phyloP scores from a whole-genome alignment of 108 stramenopile genomes.

The Nitzschia sp. region DNA sequence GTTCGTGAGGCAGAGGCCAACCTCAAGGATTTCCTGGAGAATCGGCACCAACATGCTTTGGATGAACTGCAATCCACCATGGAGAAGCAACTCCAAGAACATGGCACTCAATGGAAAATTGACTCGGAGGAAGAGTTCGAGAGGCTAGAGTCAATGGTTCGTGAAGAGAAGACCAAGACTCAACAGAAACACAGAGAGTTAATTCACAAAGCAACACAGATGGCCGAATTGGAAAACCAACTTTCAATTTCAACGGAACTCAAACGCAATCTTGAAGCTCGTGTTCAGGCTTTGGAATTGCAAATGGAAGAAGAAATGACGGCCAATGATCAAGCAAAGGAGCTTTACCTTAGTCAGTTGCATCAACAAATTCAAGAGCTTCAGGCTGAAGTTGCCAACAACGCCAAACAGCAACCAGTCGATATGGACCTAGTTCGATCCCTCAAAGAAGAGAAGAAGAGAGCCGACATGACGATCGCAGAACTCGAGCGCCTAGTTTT shows the following conservation, averaged over 20 bases:
- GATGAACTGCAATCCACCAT: slow-evolving; percentile 13
- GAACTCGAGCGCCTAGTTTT: slow-evolving; percentile 6
- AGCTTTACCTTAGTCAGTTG: slow-evolving; percentile 2
- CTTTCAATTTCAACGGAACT: neutral
- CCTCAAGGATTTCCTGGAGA: slow-evolving; percentile 1
- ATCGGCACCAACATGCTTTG: slow-evolving; percentile 19
- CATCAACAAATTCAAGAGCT: slow-evolving; percentile 20
- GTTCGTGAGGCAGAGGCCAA: slow-evolving; percentile 20
- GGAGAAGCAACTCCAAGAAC: slow-evolving; percentile 30
- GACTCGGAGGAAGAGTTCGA: slow-evolving; percentile 31
- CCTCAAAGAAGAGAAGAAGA: neutral
- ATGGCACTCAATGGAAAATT: slow-evolving; percentile 33
- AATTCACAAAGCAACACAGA: slow-evolving; percentile 7
- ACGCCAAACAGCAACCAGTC: neutral
- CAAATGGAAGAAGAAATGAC: slow-evolving; percentile 1
- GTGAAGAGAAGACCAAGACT: slow-evolving; percentile 26
- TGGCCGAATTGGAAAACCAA: slow-evolving; percentile 14
- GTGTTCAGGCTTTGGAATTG: slow-evolving; percentile 12
- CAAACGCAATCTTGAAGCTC: slow-evolving; percentile 3
- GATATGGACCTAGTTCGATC: neutral
- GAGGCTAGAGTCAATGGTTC: slow-evolving; percentile 16
- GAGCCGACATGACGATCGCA: slow-evolving; percentile 6
- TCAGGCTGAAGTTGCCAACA: slow-evolving; percentile 14
- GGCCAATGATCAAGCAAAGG: slow-evolving; percentile 18
- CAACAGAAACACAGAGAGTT: slow-evolving; percentile 23